Conservation (phyloP, 2,329 filamentous ascomycete genomes). For the Alternaria gaisen region DNA sequence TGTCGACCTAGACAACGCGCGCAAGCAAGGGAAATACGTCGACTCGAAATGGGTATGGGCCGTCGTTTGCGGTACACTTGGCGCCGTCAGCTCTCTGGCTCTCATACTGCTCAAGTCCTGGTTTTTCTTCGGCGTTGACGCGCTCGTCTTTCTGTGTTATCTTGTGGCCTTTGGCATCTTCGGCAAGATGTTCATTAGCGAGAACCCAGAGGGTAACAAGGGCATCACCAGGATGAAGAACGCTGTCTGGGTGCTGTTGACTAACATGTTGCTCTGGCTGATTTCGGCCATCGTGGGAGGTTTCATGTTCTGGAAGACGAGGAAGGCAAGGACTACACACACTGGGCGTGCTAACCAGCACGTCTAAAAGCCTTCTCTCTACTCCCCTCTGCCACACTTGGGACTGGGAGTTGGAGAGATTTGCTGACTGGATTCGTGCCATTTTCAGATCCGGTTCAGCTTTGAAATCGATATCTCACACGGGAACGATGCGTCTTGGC, state of each 20-base stretch:
- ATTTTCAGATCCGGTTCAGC: slow-evolving; percentile 9
- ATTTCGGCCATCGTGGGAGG: slow-evolving; percentile 65
- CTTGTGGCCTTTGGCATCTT: slow-evolving; percentile 85
- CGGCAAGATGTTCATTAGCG: slow-evolving; percentile 79
- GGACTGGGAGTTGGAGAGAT: not conserved
- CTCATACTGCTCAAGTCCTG: slow-evolving; percentile 65
- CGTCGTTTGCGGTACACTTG: slow-evolving; percentile 37
- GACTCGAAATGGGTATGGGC: slow-evolving; percentile 67
- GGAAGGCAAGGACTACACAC: slow-evolving; percentile 41
- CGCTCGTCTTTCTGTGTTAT: slow-evolving; percentile 77
- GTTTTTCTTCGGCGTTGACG: slow-evolving; percentile 72
- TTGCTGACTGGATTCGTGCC: slow-evolving; percentile 12
- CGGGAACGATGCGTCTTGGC: not conserved
- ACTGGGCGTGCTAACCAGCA: slow-evolving; percentile 32
- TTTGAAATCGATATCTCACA: slow-evolving; percentile 12
- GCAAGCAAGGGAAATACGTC: slow-evolving; percentile 55
- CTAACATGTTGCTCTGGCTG: slow-evolving; percentile 80
- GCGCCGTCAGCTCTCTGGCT: slow-evolving; percentile 54
- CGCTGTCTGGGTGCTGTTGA: slow-evolving; percentile 83
- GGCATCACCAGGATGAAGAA: slow-evolving; percentile 81
- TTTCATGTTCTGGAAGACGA: slow-evolving; percentile 63
- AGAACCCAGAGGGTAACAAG: slow-evolving; percentile 69
- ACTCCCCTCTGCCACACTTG: not conserved
- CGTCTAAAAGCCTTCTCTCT: slow-evolving; percentile 25
- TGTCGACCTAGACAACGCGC: slow-evolving; percentile 49